Base-by-base conservation (phyloP, 2,329 filamentous ascomycete genomes). In the Cordyceps militaris region DNA sequence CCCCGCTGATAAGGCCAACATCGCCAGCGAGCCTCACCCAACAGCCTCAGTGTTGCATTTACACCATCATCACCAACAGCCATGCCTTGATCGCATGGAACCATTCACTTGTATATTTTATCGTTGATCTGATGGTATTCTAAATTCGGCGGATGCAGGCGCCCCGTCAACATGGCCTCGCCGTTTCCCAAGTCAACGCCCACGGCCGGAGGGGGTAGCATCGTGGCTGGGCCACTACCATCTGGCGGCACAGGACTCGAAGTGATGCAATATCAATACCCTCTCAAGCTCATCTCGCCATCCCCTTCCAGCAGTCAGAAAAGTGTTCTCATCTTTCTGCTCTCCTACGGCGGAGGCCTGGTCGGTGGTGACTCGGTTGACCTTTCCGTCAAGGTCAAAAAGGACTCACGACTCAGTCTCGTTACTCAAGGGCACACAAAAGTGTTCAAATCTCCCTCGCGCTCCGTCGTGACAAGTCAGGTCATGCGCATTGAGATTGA, bases 291-390 rank as follows among this genome's bases (percentile, higher is more conserved):
- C 58, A 89, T 99, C 61, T 88, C 91, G 0, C 91, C 93, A 1
- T 80, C 86, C 14, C 83, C 87, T 11, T 77, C 85, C 6, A 78
- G 80, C 49, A 76, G 81, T 42, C 80, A 85, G 58, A 79, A 81
- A 62, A 89, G 89, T 58, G 80, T 91, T 9, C 83, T 94, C 32
- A 85, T 96, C 42, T 97, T 96, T 69, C 79, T 97, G 38, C 80
- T 99, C 50, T 96, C 92, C 0, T 99, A 97, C 69, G 94, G 94
- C 51, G 94, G 94, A 44, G 94, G 94, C 2, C 83, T 99, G 14
- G 89, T 99, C 1, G 89, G 88, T 13, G 91, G 92, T 43, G 94
- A 99, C 71, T 78, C 82, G 62, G 87, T 97, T 70, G 78, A 86
- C 66, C 81, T 99, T 26, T 76, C 78, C 21, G 81, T 96, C 61